phyloP scores from a whole-genome alignment of 805 yeast species.

The Candida methanosorbosa region DNA sequence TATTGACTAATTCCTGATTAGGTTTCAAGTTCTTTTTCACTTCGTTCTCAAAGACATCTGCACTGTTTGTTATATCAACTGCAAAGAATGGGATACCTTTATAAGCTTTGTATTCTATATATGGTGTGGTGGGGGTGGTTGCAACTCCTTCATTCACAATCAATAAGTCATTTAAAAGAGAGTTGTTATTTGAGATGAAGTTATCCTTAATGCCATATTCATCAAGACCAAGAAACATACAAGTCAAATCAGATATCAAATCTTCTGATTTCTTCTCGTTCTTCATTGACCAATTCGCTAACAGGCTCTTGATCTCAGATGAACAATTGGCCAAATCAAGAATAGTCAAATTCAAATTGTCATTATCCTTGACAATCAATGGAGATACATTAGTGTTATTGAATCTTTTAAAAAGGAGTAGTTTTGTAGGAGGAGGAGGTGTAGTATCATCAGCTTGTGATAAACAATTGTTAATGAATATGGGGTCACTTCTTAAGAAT shows the following conservation, averaged over 20 bases:
- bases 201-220: constrained; percentile 20
- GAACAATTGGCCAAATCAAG: constrained; percentile 9
- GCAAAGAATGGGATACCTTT: constrained; percentile 60
- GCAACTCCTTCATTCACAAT: background rate
- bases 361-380: constrained; percentile 8
- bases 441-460: background rate
- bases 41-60: constrained; percentile 1
- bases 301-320: constrained; percentile 3
- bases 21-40: background rate
- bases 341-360: constrained; percentile 6
- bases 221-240: constrained; percentile 44
- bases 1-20: background rate
- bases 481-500: constrained; percentile 48
- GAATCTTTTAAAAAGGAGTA: constrained; percentile 35
- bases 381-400: constrained; percentile 12
- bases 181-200: constrained; percentile 12
- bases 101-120: constrained; percentile 30
- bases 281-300: constrained; percentile 13
- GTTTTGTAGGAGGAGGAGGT: constrained; percentile 35
- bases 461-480: constrained; percentile 29
- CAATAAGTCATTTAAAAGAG: constrained; percentile 8
- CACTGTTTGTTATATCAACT: constrained; percentile 40
- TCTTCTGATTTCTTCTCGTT: constrained; percentile 7
- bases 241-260: constrained; percentile 12
- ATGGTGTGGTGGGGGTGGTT: background rate